Evolutionary conservation across 108 stramenopile genomes (phyloP).

Genomic region (Aurantiochytrium sp.): DNA sequence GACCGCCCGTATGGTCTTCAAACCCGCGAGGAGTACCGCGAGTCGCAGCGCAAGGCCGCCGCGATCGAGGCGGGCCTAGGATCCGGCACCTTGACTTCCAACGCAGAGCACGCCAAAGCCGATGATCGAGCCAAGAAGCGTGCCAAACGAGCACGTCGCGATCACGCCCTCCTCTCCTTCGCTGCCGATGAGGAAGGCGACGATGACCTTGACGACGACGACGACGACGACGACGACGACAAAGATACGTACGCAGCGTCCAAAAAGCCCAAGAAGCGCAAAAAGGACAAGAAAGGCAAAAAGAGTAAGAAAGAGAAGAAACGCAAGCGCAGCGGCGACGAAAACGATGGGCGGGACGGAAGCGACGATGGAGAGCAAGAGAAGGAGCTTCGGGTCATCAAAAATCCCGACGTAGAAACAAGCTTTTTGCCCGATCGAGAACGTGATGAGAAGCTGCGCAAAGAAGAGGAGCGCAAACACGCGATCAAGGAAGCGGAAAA

Average conservation of each 20-base stretch:
- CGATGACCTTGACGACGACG: not conserved
- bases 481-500: slow-evolving; percentile 74
- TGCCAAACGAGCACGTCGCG: not conserved
- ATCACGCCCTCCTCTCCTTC: not conserved
- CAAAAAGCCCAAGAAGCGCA: not conserved
- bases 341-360: slow-evolving; percentile 44
- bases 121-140: not conserved
- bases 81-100: not conserved
- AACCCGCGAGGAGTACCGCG: not conserved
- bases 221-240: not conserved
- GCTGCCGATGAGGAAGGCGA: not conserved
- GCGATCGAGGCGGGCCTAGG: not conserved
- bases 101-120: not conserved
- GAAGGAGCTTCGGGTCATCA: slow-evolving; percentile 26
- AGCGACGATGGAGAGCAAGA: slow-evolving; percentile 31
- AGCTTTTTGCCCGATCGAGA: slow-evolving; percentile 79
- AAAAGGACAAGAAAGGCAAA: not conserved
- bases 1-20: not conserved
- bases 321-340: not conserved
- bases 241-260: not conserved
- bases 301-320: not conserved
- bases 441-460: slow-evolving; percentile 55
- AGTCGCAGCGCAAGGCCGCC: not conserved
- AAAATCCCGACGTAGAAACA: slow-evolving; percentile 85
- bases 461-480: slow-evolving; percentile 59